Base-by-base conservation (phyloP, 2,329 filamentous ascomycete genomes). In the Trichoderma atroviride region DNA sequence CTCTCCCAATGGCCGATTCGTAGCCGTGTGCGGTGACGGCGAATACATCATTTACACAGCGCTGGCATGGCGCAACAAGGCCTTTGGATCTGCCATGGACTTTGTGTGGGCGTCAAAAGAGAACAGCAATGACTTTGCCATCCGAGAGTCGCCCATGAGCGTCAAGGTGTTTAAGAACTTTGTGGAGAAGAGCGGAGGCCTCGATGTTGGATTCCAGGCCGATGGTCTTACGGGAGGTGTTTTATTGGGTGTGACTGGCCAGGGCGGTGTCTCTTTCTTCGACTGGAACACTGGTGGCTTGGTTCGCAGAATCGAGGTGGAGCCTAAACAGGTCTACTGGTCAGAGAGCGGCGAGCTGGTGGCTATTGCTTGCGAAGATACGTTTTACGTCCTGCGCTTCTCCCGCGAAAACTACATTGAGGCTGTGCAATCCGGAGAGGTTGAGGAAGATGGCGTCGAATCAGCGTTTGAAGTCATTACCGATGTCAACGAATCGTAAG, bases 1-100 rank as follows among this genome's bases (percentile, higher is more conserved):
- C 83, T 97, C 94, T n/a, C 93, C 96, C 43, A 99, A 99, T 75
- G 94, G 94, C 63, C 89, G 94, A 71, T 96, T 96, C 74, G 92
- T 96, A 60, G 80, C 84, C 22, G 84, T 86, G 59, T 98, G 95
- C 74, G 96, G 96, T 73, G 96, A 99, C 78, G 96, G 96, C 72
- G 96, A 99, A 81, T 99, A 97, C 83, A 98, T 98, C 79, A 97
- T 98, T 76, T 98, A 98, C 83, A 98, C 96, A 33, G 94, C 96
- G 68, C 87, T 98, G 70, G 95, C 95, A 3, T 97, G 96, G 88
- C 90, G 96, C 78, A 98, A 99, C 82, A 97, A 98, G 84, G 94
- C 94, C 4, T 99, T 99, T 76, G 96, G 96, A 27, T 94, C 93
- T 52, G 96, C 95, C 7, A 83, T 98, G 64, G 96, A 99, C 81